These are phyloP conservation scores for Penicillium angulare DNA, from an alignment of 495 filamentous ascomycete genomes.

Conservation along the genomic window DNA sequence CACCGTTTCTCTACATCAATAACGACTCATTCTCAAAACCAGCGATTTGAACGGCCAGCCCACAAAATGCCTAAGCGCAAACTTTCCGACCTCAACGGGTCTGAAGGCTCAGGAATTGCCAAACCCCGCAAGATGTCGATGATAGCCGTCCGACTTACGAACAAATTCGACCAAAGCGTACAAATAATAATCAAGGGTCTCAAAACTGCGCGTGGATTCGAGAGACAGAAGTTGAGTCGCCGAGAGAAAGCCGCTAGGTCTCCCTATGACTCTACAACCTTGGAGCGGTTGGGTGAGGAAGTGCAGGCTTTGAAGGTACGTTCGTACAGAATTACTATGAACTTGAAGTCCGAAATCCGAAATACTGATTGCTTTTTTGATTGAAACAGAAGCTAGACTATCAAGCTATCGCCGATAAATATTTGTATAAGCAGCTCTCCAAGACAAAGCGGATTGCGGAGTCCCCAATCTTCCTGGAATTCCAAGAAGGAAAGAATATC, in stretches of 20 bases:
- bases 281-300: constrained; percentile 67
- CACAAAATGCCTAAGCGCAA: constrained; percentile 50
- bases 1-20: background rate
- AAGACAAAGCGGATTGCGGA: constrained; percentile 69
- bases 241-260: constrained; percentile 64
- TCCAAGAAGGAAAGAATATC: constrained; percentile 32
- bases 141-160: constrained; percentile 42
- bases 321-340: background rate
- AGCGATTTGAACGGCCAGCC: background rate
- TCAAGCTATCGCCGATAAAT: constrained; percentile 58
- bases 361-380: background rate
- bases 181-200: constrained; percentile 64
- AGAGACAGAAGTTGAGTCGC: constrained; percentile 82
- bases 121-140: constrained; percentile 29
- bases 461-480: constrained; percentile 42
- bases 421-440: constrained; percentile 73
- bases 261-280: constrained; percentile 35
- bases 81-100: constrained; percentile 33
- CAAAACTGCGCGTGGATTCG: constrained; percentile 81
- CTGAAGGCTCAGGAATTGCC: constrained; percentile 12
- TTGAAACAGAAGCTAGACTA: constrained; percentile 60
- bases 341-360: background rate
- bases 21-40: background rate
- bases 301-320: constrained; percentile 70
- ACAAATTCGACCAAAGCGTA: constrained; percentile 57